phyloP scores from a whole-genome alignment of 164 flowering plant genomes.

The Magnolia changhungtana region DNA sequence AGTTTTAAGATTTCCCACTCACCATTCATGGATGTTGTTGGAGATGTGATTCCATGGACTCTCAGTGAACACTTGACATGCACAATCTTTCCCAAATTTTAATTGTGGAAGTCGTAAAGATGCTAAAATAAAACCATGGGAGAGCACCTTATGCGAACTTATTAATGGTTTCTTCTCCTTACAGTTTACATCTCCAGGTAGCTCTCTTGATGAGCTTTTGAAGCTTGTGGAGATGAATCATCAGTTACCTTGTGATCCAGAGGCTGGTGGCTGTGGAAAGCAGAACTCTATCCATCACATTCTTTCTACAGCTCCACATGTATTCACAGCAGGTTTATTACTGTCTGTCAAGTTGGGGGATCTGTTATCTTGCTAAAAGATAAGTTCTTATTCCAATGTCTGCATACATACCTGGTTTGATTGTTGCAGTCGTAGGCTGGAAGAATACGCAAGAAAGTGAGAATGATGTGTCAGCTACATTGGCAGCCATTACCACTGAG shows the following conservation, averaged over 20 bases:
- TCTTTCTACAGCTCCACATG: slow-evolving; percentile 71
- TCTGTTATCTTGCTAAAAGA: neutral
- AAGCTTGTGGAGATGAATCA: slow-evolving; percentile 88
- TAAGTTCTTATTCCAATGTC: neutral
- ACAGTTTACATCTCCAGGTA: slow-evolving; percentile 64
- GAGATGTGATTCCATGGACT: too few relatives aligned
- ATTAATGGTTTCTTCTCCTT: neutral
- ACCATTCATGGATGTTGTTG: too few relatives aligned
- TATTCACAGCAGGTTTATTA: slow-evolving; percentile 71
- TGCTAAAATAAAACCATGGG: neutral
- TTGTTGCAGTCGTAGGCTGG: slow-evolving; percentile 88
- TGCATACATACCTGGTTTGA: neutral
- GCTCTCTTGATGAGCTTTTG: slow-evolving; percentile 75
- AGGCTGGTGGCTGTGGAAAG: slow-evolving; percentile 81
- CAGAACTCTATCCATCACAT: slow-evolving; percentile 75
- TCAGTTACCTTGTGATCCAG: slow-evolving; percentile 85
- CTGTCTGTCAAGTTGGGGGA: neutral
- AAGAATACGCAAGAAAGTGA: slow-evolving; percentile 77
- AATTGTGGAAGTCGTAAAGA: too few relatives aligned
- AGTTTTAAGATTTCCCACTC: too few relatives aligned
- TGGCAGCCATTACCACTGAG: slow-evolving; percentile 67
- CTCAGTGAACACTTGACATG: too few relatives aligned
- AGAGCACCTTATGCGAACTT: neutral
- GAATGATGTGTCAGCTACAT: slow-evolving; percentile 77
- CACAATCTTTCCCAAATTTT: too few relatives aligned